Evolutionary conservation across 768 basidiomycete genomes (phyloP), one percentile per base, ranked within the genome.

Genomic region (Hypholoma fasciculare): DNA sequence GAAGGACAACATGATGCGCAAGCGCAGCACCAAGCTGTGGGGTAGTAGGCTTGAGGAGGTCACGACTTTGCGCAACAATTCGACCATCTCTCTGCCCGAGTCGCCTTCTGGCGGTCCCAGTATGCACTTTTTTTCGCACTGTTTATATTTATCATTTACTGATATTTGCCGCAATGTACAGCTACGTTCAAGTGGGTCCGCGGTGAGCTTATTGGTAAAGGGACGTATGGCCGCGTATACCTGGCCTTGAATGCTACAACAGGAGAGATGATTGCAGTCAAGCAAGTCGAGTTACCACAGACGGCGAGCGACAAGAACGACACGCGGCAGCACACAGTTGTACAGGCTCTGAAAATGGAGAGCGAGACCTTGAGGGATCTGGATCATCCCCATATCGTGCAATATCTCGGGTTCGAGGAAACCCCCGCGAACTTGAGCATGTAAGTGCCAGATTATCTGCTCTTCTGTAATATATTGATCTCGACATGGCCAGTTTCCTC

Each of bases 191-290:
- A 96, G 70, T 98, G 97, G 97, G 92, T 98, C 39, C 90, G 96
- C 65, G 97, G 97, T 52, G 95, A 98, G 73, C 81, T 98, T 38
- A 98, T 99, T 61, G 97, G 97, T 34, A 94, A 92, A 68, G 97
- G 97, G 23, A 96, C 95, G 12, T 99, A 96, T 67, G 97, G 97
- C 12, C 86, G 92, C 43, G 97, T 99, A 27, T 99, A 98, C 68
- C 85, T 98, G 54, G 97, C 94, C 16, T 78, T 98, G 58, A 98
- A 98, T 70, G 94, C 92, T 34, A 95, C 93, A 3, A 96, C 95
- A 0, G 95, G 95, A 57, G 96, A 98, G 74, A 96, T 98, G 93
- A 95, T 98, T 66, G 97, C 97, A 16, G 97, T 99, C 62, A 99
- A 99, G 74, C 97, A 98, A 74, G 97, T 99, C 48, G 97, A 98